These are phyloP conservation scores for Chlorella variabilis DNA, from an alignment of 163 green algal genomes.

Conservation along the genomic window DNA sequence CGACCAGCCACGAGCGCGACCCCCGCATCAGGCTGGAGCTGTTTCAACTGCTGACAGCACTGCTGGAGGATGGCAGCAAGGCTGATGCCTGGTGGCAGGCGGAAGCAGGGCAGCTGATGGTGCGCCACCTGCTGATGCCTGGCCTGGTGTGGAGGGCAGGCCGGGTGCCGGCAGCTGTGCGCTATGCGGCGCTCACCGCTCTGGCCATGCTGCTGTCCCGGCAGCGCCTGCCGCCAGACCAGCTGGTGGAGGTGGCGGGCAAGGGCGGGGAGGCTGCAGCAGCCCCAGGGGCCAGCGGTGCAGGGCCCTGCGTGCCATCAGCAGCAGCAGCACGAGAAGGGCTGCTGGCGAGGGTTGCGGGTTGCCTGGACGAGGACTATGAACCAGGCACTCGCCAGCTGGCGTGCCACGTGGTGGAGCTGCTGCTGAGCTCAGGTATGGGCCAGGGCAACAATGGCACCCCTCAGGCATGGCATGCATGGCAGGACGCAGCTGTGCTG, in stretches of 20 bases:
- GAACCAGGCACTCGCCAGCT: conserved; percentile 60
- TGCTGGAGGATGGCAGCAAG: conserved; percentile 59
- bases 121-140: conserved; percentile 68
- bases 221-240: conserved; percentile 24
- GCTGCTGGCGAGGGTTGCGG: conserved; percentile 12
- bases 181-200: conserved; percentile 73
- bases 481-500: neutral
- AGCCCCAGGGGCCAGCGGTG: too few relatives aligned
- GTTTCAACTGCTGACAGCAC: conserved; percentile 67
- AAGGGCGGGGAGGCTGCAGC: neutral
- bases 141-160: conserved; percentile 81
- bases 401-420: conserved; percentile 63
- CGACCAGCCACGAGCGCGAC: conserved; percentile 57
- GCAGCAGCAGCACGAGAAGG: neutral
- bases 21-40: conserved; percentile 60
- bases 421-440: conserved; percentile 56
- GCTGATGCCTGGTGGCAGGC: conserved; percentile 27
- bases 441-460: neutral
- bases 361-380: conserved; percentile 85
- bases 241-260: neutral
- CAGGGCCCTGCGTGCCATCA: too few relatives aligned
- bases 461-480: too few relatives aligned
- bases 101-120: conserved; percentile 18
- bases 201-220: conserved; percentile 66
- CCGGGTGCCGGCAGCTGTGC: conserved; percentile 70